Conservation (phyloP, 2,329 filamentous ascomycete species). For the Colletotrichum gloeosporioides region DNA sequence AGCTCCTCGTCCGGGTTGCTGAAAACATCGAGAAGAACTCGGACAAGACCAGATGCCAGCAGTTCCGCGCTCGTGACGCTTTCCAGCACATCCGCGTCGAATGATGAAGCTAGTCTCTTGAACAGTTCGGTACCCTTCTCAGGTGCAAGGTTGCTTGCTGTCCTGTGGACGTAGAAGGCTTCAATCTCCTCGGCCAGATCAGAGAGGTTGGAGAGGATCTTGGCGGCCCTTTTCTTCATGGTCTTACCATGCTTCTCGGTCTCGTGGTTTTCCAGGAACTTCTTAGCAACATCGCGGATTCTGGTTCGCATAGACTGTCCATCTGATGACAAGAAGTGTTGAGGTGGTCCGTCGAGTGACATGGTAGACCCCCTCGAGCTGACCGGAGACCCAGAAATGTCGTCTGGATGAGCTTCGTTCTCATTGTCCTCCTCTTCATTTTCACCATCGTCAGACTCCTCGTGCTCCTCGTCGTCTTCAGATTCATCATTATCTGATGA, state of each 20-base stretch:
- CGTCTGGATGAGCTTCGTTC: conserved; percentile 47
- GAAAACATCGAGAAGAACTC: conserved; percentile 82
- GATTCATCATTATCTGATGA: conserved; percentile 53
- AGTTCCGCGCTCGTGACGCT: conserved; percentile 96
- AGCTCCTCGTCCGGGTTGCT: conserved; percentile 70
- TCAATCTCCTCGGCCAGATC: conserved; percentile 75
- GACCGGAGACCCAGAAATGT: conserved; percentile 69
- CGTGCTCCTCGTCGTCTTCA: conserved; percentile 50
- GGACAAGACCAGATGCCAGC: conserved; percentile 87
- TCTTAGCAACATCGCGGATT: conserved; percentile 79
- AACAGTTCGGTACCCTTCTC: conserved; percentile 72
- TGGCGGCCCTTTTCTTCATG: conserved; percentile 79
- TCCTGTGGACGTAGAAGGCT: conserved; percentile 68
- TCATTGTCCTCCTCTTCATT: conserved; percentile 57
- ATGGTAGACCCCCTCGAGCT: conserved; percentile 72
- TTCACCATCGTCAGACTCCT: conserved; percentile 58
- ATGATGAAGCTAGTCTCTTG: conserved; percentile 77
- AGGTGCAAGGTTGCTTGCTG: conserved; percentile 47
- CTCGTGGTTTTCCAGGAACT: conserved; percentile 85
- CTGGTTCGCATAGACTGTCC: conserved; percentile 69
- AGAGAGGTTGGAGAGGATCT: conserved; percentile 77
- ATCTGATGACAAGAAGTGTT: conserved; percentile 52
- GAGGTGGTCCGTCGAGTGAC: conserved; percentile 63
- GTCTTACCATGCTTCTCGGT: conserved; percentile 72
- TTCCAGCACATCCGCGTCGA: conserved; percentile 86